phyloP scores from a whole-genome alignment of 169 alveolate species.

The Plasmodium ovale region DNA sequence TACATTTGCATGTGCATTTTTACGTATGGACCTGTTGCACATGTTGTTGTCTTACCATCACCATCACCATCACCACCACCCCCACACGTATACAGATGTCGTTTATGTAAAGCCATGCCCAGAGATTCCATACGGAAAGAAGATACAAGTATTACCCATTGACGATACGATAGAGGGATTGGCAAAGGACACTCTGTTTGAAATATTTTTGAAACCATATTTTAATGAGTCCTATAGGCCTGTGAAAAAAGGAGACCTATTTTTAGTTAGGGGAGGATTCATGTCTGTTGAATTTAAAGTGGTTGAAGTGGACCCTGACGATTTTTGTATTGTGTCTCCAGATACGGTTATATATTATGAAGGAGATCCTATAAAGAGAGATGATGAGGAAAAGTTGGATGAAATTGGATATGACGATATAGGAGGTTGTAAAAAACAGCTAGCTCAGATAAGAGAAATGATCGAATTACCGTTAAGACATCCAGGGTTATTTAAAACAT shows the following conservation, averaged over 20 bases:
- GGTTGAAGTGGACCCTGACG: conserved; percentile 99
- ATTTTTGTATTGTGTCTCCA: conserved; percentile 99
- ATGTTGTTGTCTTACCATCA: neutral
- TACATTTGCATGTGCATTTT: neutral
- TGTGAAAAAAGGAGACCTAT: conserved; percentile 98
- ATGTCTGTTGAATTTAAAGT: conserved; percentile 99
- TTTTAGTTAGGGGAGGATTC: conserved; percentile 99
- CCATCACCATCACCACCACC: neutral
- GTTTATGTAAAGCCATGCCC: conserved; percentile 96
- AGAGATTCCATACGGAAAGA: conserved; percentile 98
- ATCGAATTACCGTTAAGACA: conserved; percentile 99
- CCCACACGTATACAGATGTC: conserved; percentile 94
- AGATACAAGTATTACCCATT: conserved; percentile 98
- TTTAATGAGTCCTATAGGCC: conserved; percentile 99
- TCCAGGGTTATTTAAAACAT: conserved; percentile 98
- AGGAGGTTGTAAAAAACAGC: conserved; percentile 99
- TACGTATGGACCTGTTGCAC: neutral
- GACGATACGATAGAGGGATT: conserved; percentile 99
- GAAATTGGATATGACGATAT: conserved; percentile 99
- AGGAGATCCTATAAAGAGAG: conserved; percentile 99
- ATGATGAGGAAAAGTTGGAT: conserved; percentile 99
- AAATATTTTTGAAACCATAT: conserved; percentile 98
- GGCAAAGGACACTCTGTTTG: conserved; percentile 97
- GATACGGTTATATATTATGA: conserved; percentile 94
- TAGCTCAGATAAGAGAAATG: conserved; percentile 99